These are phyloP conservation scores for Acrodontium crateriforme DNA, from an alignment of 2,329 filamentous ascomycete species.

Conservation along the genomic window DNA sequence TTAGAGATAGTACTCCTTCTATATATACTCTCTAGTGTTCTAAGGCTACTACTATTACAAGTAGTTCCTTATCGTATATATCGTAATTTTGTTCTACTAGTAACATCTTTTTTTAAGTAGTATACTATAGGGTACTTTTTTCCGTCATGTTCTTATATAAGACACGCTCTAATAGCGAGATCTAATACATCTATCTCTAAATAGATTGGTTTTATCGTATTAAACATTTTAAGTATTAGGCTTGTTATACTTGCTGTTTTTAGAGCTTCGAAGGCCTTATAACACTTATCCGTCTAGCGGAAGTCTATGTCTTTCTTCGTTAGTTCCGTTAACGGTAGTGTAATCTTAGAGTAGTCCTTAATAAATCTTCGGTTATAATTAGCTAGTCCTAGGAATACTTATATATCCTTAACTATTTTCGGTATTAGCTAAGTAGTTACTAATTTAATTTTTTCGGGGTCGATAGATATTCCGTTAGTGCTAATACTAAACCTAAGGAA, in stretches of 20 bases:
- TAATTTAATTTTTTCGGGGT: no score
- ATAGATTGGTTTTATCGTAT: slow-evolving; percentile 2
- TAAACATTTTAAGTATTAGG: slow-evolving; percentile 5
- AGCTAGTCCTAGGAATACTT: no score
- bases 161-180: no score
- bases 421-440: no score
- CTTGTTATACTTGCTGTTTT: slow-evolving; percentile 2
- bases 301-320: slow-evolving; percentile 7
- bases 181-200: slow-evolving; percentile 2
- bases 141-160: neutral
- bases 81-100: slow-evolving; percentile 19
- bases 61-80: no score
- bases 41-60: no score
- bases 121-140: slow-evolving; percentile 10
- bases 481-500: slow-evolving; percentile 13
- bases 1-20: no score
- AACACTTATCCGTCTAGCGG: slow-evolving; percentile 2
- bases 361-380: slow-evolving; percentile 9
- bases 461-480: slow-evolving; percentile 10
- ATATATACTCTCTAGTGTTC: no score
- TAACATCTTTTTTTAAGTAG: slow-evolving; percentile 14
- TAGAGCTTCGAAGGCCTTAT: slow-evolving; percentile 3
- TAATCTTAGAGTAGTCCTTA: slow-evolving; percentile 5
- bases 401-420: no score
- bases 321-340: slow-evolving; percentile 4